These are phyloP conservation scores for Malassezia psittaci DNA, from an alignment of 1,284 basidiomycete genomes.

Conservation along the genomic window DNA sequence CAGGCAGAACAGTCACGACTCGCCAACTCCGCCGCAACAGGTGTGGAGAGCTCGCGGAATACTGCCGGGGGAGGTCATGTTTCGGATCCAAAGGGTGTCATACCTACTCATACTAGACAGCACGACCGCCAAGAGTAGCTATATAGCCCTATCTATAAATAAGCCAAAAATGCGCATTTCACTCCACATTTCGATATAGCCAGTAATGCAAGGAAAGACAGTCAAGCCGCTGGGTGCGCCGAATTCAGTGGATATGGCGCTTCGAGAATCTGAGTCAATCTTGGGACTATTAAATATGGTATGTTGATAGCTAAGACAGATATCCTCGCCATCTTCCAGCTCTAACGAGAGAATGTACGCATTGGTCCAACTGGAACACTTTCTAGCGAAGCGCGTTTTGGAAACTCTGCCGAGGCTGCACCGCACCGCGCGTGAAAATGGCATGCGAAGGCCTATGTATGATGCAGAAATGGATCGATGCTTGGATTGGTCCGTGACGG, in stretches of 20 bases:
- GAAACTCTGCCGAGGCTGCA: conserved; percentile 1
- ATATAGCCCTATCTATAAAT: neutral
- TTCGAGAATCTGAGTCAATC: neutral
- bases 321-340: neutral
- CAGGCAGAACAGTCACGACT: conserved; percentile 36
- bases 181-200: neutral
- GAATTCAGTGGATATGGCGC: neutral
- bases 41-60: neutral
- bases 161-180: neutral
- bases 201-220: neutral
- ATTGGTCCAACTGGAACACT: conserved; percentile 17
- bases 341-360: conserved; percentile 17
- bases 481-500: conserved; percentile 11
- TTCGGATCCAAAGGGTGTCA: conserved; percentile 20
- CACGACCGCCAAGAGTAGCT: conserved; percentile 1
- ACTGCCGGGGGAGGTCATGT: conserved; percentile 4
- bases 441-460: conserved; percentile 3
- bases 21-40: conserved; percentile 23
- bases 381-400: conserved; percentile 12
- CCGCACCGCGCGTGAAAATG: conserved; percentile 4
- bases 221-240: neutral
- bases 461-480: conserved; percentile 4
- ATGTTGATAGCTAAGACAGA: conserved; percentile 2
- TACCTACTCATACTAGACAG: conserved; percentile 17
- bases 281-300: conserved; percentile 4